Evolutionary conservation across 139 green algal genomes (phyloP).

Genomic region (Chlamydomonas schloesseri): DNA sequence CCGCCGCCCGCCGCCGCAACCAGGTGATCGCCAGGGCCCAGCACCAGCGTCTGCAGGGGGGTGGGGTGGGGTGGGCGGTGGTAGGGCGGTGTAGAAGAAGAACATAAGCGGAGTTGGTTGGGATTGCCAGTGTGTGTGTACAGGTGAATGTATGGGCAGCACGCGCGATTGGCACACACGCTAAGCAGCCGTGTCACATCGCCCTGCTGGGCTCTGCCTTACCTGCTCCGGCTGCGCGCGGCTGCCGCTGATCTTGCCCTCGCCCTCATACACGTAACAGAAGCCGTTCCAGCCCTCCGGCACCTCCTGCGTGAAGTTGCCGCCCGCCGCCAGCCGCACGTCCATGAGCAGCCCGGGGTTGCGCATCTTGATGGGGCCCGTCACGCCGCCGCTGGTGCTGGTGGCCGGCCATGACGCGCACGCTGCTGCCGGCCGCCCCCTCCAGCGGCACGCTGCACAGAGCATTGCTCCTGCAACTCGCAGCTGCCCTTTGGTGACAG

Average conservation of each 20-base stretch:
- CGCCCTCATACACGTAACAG: conserved; percentile 84
- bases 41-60: conserved; percentile 60
- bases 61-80: too few species aligned
- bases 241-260: conserved; percentile 72
- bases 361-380: conserved; percentile 82
- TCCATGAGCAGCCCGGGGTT: conserved; percentile 91
- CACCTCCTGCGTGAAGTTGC: conserved; percentile 61
- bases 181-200: too few species aligned
- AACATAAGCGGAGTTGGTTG: too few species aligned
- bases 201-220: too few species aligned
- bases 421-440: conserved; percentile 36
- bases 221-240: conserved; percentile 65
- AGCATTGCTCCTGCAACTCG: too few species aligned
- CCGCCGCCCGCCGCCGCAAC: conserved; percentile 41
- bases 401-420: conserved; percentile 89
- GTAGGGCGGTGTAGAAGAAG: too few species aligned
- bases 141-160: too few species aligned
- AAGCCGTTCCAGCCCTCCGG: conserved; percentile 76
- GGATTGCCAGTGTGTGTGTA: too few species aligned
- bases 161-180: too few species aligned
- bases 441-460: conserved; percentile 46
- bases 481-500: too few species aligned
- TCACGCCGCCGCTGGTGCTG: conserved; percentile 11
- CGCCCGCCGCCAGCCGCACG: conserved; percentile 70
- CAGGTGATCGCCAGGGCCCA: conserved; percentile 68